Base-by-base conservation (phyloP, 2,329 filamentous ascomycete species). In the Talaromyces sp. region DNA sequence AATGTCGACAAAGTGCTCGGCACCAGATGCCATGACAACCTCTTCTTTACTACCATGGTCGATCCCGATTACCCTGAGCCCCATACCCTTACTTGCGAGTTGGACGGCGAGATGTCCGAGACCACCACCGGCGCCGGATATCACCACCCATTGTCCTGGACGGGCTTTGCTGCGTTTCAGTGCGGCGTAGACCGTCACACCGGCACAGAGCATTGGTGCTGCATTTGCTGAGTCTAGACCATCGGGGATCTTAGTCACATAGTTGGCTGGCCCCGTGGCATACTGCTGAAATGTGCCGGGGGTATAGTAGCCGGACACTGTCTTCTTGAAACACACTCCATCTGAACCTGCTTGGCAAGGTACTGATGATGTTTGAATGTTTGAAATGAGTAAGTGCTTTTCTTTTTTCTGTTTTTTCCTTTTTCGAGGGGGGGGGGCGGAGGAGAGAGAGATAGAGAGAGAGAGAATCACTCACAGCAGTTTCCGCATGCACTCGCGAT, bases 231-330 rank as follows among this genome's bases (percentile, higher is more conserved):
- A 84, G 37, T 78, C 70, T 16, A 89, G 70, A 3, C 68, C 72
- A 4, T 86, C 85, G 2, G 86, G 86, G 60, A 89, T 88, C 2
- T 85, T 85, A 0, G 86, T 89, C 2, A 88, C 86, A 67, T 89
- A 89, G 70, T 82, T 80, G 3, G 86, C 86, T 9, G 84, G 83
- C 0, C 80, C 81, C 14, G 87, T 66, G 16, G 81, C 81, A 64
- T 88, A 89, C 71, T 88, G 85, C 66, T 89, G 86, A 67, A 89
- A 89, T n/a, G 86, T 89, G 33, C 86, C 86, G 0, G 86, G 86
- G 0, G 81, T 84, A 67, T 84, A 87, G 72, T 88, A 89, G 4
- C 86, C 86, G 0, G 81, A 85, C 44, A 89, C 68, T 64, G 82
- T 83, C 54, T 78, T 75, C 37, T 82, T 80, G 58, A 77, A 73